phyloP scores from a whole-genome alignment of 139 green algal genomes.

The Nannochloris sp. region DNA sequence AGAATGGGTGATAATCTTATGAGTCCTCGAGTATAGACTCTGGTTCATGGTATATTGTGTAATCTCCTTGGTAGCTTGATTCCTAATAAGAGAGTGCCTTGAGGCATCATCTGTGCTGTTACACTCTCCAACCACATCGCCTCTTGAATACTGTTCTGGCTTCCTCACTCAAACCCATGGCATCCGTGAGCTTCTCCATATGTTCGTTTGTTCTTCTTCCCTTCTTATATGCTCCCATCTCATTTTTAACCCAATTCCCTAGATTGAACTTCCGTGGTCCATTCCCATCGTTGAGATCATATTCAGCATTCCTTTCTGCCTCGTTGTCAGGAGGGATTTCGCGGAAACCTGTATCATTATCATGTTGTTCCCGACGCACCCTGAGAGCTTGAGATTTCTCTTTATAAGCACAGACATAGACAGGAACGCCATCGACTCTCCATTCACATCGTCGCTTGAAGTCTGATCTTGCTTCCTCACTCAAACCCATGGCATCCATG shows the following conservation, averaged over 20 bases:
- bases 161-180: background rate
- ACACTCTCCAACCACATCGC: too few relatives aligned
- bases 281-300: background rate
- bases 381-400: too few relatives aligned
- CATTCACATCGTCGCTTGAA: too few relatives aligned
- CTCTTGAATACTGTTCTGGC: background rate
- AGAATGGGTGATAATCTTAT: too few relatives aligned
- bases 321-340: too few relatives aligned
- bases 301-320: background rate
- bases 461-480: background rate
- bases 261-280: conserved; percentile 1
- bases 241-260: background rate
- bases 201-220: background rate
- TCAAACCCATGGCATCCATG: background rate
- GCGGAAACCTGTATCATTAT: too few relatives aligned
- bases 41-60: too few relatives aligned
- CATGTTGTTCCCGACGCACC: too few relatives aligned
- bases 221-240: background rate
- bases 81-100: background rate
- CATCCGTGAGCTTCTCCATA: background rate
- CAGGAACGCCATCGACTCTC: too few relatives aligned
- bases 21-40: too few relatives aligned
- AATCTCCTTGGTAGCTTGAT: too few relatives aligned
- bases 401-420: too few relatives aligned
- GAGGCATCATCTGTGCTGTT: background rate